A percentile compares a stretch with the other conserved stretches of the same genome.
These are phyloP conservation scores for Aphanomyces invadans DNA, from an alignment of 352 stramenopile species.

Conservation along the genomic window DNA sequence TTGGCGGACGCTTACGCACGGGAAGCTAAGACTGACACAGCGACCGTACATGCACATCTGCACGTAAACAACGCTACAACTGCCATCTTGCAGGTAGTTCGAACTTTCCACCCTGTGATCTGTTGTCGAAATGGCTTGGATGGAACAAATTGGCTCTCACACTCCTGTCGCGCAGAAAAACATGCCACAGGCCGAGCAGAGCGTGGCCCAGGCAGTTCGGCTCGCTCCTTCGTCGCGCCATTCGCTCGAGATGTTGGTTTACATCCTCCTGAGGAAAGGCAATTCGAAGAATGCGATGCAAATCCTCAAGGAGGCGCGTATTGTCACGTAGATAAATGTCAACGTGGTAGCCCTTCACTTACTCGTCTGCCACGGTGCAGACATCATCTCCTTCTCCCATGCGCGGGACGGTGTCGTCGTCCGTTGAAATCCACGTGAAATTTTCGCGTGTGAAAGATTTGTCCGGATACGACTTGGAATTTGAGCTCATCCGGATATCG, in stretches of 20 bases:
- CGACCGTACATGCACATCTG: slow-evolving; percentile 57
- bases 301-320: slow-evolving; percentile 79
- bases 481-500: slow-evolving; percentile 15
- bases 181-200: slow-evolving; percentile 69
- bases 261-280: slow-evolving; percentile 82
- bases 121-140: no score
- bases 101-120: no score
- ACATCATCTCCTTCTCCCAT: no score
- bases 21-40: slow-evolving; percentile 72
- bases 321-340: slow-evolving; percentile 38
- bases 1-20: slow-evolving; percentile 72
- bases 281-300: slow-evolving; percentile 83
- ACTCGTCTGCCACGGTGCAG: no score
- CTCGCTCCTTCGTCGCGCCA: slow-evolving; percentile 75
- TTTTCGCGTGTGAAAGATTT: slow-evolving; percentile 6
- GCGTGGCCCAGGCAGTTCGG: slow-evolving; percentile 70
- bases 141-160: no score
- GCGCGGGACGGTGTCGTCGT: no score
- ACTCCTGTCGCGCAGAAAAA: slow-evolving; percentile 30
- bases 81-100: slow-evolving; percentile 61
- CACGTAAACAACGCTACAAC: slow-evolving; percentile 82
- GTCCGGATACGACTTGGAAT: neutral
- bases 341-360: neutral
- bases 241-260: slow-evolving; percentile 80
- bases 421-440: neutral